Base-by-base conservation (phyloP, 805 yeast species). In the Wickerhamiella shivajii region DNA sequence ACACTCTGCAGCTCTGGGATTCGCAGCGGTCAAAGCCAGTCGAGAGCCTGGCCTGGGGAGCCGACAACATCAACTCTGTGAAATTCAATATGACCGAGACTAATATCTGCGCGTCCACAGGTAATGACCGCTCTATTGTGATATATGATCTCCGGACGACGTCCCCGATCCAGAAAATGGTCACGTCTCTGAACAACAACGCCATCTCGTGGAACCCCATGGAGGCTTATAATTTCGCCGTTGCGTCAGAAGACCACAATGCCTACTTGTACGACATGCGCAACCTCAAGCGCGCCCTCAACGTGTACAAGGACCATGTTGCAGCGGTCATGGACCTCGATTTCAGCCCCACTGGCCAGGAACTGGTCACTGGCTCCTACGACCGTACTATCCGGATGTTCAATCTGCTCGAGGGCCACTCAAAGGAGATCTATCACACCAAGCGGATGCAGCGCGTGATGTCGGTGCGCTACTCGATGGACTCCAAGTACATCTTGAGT, bases 381-480 rank as follows among this genome's bases (percentile, higher is more conserved):
- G 99, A 90, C 57, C 79, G 83, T 50, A 83, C 97, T 1, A 69
- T 90, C 19, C 67, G 99, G 45, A 73, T 90, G 13, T 90, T 60
- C 58, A 72, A 73, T 34, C 61, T 72, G 1, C 61, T 68, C 22
- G 79, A 77, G 42, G 97, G 98, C 23, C 97, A 87, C 56, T 79
- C 94, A 5, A 67, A 96, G 41, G 99, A 90, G 49, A 68, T 92
- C 27, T 90, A 90, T 55, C 98, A 90, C 50, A 90, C 98, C 10
- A 84, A 83, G 61, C 71, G 99, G 53, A 90, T 90, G 99, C 99
- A 90, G 60, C 76, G 87, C 39, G 79, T 90, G 8, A 81, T 84
- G 56, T 69, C 78, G 37, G 81, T 77, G 25, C 74, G 75, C 43
- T 92, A 66, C 56, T 71, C 94, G 6, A 83, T 83, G 71, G 99